Conservation (phyloP, 1,284 basidiomycete species). For the Boletus coffeatus region DNA sequence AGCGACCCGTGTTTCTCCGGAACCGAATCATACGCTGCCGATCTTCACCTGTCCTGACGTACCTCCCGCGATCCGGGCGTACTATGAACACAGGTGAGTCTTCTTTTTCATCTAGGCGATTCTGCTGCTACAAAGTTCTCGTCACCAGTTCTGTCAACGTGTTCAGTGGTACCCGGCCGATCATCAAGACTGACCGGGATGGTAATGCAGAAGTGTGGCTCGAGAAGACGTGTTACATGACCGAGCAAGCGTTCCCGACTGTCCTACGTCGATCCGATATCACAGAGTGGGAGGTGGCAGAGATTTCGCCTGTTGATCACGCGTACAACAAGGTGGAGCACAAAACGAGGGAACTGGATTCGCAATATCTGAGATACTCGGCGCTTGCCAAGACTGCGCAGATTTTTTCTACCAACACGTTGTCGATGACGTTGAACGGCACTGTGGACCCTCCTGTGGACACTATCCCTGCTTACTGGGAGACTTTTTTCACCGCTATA, state of each 20-base stretch:
- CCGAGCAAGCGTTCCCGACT: conserved; percentile 89
- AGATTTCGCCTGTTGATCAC: conserved; percentile 85
- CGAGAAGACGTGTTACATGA: conserved; percentile 84
- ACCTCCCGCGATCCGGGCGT: conserved; percentile 72
- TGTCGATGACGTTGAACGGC: conserved; percentile 85
- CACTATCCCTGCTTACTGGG: conserved; percentile 74
- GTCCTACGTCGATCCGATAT: conserved; percentile 90
- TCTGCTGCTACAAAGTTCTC: background rate
- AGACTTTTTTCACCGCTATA: conserved; percentile 69
- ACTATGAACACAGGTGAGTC: conserved; percentile 80
- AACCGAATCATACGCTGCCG: conserved; percentile 73
- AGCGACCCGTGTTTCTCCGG: conserved; percentile 84
- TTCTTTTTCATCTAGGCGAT: background rate
- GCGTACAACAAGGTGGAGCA: conserved; percentile 78
- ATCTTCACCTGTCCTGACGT: conserved; percentile 88
- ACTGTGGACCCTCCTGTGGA: conserved; percentile 74
- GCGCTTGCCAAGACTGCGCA: conserved; percentile 74
- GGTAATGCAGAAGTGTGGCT: conserved; percentile 78
- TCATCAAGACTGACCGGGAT: conserved; percentile 55
- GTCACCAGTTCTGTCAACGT: conserved; percentile 64
- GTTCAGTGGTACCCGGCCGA: conserved; percentile 76
- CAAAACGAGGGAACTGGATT: conserved; percentile 72
- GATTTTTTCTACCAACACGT: conserved; percentile 70
- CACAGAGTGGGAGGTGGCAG: conserved; percentile 65
- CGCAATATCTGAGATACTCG: conserved; percentile 67